A percentile compares a stretch with the other conserved stretches of the same genome.
Conservation (phyloP, 768 basidiomycete species). For the Boletus pseudo-olivaceus region DNA sequence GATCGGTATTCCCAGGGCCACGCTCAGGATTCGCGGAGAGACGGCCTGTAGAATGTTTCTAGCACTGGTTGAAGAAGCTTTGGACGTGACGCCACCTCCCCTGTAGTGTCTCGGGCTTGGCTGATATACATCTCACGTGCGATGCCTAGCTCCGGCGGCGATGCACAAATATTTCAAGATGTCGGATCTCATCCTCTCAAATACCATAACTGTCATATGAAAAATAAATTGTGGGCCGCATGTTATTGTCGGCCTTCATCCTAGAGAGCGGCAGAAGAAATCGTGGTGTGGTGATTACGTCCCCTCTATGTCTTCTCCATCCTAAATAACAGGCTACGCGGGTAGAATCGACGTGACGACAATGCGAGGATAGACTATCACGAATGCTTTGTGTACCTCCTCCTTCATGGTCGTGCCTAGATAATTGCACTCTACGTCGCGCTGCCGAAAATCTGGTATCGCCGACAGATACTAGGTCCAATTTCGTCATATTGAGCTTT, state of each 20-base stretch:
- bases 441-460: constrained; percentile 92
- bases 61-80: neutral
- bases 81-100: neutral
- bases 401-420: neutral
- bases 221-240: neutral
- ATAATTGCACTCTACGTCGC: constrained; percentile 49
- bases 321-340: constrained; percentile 2
- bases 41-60: neutral
- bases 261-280: neutral
- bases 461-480: constrained; percentile 86
- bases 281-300: neutral
- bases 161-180: neutral
- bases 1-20: neutral
- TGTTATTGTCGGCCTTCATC: constrained; percentile 10
- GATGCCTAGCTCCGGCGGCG: neutral
- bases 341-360: neutral
- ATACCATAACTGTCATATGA: too few relatives aligned
- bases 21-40: neutral
- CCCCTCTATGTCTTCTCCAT: neutral
- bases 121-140: neutral
- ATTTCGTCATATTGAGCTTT: constrained; percentile 94
- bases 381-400: neutral
- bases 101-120: neutral
- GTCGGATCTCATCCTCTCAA: neutral
- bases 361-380: neutral